Evolutionary conservation across 805 yeast species (phyloP).

Genomic region (Spathaspora arborariae): DNA sequence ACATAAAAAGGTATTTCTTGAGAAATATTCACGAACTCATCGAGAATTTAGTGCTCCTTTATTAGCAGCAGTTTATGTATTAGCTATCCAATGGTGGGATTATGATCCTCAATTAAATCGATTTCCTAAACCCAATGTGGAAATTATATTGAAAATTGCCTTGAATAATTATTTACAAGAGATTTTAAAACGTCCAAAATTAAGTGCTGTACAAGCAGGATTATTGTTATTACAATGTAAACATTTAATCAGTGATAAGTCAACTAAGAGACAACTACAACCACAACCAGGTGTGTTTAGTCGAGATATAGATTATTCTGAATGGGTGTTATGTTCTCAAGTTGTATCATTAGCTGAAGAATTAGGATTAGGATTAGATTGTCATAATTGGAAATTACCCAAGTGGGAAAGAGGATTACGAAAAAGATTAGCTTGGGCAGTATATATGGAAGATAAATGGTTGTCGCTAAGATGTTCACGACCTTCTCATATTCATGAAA

Average conservation of each 20-base stretch:
- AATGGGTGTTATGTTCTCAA: constrained; percentile 83
- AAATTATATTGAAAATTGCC: constrained; percentile 41
- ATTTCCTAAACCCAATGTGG: constrained; percentile 74
- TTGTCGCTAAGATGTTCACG: constrained; percentile 73
- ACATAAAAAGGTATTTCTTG: constrained; percentile 87
- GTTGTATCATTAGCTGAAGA: constrained; percentile 88
- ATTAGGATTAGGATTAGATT: constrained; percentile 85
- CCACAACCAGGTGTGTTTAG: constrained; percentile 1
- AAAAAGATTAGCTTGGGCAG: constrained; percentile 92
- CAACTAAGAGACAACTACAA: constrained; percentile 10
- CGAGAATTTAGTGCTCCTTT: constrained; percentile 89
- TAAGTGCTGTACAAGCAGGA: constrained; percentile 91
- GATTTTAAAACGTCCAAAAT: constrained; percentile 78
- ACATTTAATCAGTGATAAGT: constrained; percentile 23
- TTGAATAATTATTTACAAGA: constrained; percentile 71
- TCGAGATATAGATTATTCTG: constrained; percentile 48
- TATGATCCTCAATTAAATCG: constrained; percentile 74
- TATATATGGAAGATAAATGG: constrained; percentile 91
- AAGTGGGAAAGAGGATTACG: constrained; percentile 93
- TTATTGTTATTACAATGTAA: constrained; percentile 68
- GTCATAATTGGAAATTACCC: constrained; percentile 87
- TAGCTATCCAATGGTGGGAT: constrained; percentile 95
- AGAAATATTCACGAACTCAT: constrained; percentile 86
- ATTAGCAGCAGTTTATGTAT: constrained; percentile 82
- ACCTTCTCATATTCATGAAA: constrained; percentile 73